These are phyloP conservation scores for Kwoniella shandongensis DNA, from an alignment of 768 basidiomycete genomes.

Conservation along the genomic window DNA sequence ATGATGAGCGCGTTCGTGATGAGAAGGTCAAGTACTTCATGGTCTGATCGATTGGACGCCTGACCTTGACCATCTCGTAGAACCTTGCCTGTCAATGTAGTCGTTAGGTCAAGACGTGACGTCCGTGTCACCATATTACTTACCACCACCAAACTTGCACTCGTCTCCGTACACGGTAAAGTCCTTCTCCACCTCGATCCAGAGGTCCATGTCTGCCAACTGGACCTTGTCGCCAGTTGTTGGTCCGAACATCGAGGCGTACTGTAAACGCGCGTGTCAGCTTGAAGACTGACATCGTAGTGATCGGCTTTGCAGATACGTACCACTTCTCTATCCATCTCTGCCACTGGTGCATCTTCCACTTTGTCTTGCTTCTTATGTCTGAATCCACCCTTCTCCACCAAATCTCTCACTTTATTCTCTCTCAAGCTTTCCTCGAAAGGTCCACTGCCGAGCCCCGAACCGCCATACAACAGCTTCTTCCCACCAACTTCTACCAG, in stretches of 20 bases:
- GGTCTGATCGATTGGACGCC: conserved; percentile 67
- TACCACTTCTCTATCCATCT: conserved; percentile 55
- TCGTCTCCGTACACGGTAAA: conserved; percentile 91
- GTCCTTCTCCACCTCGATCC: conserved; percentile 90
- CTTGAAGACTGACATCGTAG: background rate
- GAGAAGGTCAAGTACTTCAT: conserved; percentile 78
- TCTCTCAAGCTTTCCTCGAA: conserved; percentile 50
- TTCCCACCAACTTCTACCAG: conserved; percentile 76
- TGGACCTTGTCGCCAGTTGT: conserved; percentile 85
- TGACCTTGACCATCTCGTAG: conserved; percentile 98
- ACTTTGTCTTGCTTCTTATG: conserved; percentile 58
- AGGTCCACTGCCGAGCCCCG: conserved; percentile 63
- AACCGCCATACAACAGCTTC: conserved; percentile 74
- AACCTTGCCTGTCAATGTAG: conserved; percentile 67
- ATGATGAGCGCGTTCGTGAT: conserved; percentile 94
- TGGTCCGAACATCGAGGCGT: conserved; percentile 93
- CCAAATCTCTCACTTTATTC: conserved; percentile 47
- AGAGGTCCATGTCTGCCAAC: conserved; percentile 83
- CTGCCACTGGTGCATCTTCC: conserved; percentile 59
- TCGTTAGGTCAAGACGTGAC: conserved; percentile 87
- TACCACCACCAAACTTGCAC: conserved; percentile 95
- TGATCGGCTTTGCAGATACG: conserved; percentile 18
- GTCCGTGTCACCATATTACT: conserved; percentile 78
- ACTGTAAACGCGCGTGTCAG: conserved; percentile 54
- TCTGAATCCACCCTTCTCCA: conserved; percentile 65